Evolutionary conservation across 73 alveolate species (phyloP).

Genomic region (Paramecium sexaurelia): DNA sequence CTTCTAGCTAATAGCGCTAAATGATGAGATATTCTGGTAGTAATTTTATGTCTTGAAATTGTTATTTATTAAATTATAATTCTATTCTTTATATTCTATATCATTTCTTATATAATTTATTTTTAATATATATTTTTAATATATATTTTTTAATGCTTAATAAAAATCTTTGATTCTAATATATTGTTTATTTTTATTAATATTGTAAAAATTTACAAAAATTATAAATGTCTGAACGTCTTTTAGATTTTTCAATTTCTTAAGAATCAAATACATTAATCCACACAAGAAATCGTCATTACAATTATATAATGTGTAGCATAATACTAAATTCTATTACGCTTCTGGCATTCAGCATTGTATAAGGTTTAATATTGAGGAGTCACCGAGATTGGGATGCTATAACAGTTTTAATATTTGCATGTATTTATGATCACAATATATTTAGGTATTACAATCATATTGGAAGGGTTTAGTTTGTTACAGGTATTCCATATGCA

Average conservation of each 20-base stretch:
- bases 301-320: background rate
- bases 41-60: constrained; percentile 32
- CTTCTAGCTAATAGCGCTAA: constrained; percentile 50
- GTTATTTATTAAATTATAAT: background rate
- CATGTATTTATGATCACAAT: background rate
- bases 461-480: background rate
- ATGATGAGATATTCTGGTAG: constrained; percentile 45
- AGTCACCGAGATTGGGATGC: background rate
- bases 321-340: background rate
- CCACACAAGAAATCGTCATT: background rate
- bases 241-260: background rate
- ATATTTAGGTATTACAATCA: background rate
- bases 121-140: no score
- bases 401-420: background rate
- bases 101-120: background rate
- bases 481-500: background rate
- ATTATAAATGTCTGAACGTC: background rate
- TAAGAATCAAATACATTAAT: background rate
- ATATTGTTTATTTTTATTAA: no score
- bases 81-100: background rate
- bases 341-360: background rate
- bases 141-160: no score
- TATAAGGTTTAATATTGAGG: background rate
- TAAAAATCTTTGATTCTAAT: no score
- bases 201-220: background rate